Percentiles rank a stretch among this genome's conserved stretches.
Conservation (phyloP, 2,329 filamentous ascomycete species). For the Aspergillus puulaauensis region DNA sequence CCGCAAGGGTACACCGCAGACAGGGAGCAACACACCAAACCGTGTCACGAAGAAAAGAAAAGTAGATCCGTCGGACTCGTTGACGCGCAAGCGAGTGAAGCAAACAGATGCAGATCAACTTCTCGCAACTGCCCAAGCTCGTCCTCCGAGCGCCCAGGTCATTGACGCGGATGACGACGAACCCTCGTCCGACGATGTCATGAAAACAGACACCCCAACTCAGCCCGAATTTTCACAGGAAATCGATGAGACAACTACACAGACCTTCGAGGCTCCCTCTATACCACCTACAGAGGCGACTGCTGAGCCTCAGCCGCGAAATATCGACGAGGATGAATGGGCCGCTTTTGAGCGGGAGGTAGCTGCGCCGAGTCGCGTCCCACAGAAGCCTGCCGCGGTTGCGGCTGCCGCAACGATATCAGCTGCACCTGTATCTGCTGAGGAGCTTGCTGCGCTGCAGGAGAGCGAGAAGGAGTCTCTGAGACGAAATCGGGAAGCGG, state of each 20-base stretch:
- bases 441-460: conserved; percentile 60
- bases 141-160: conserved; percentile 22
- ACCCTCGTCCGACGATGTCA: conserved; percentile 24
- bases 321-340: conserved; percentile 76
- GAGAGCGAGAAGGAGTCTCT: conserved; percentile 46
- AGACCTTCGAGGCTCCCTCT: conserved; percentile 9
- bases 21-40: conserved; percentile 30
- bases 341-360: conserved; percentile 85
- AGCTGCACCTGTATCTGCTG: conserved; percentile 66
- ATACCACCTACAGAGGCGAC: conserved; percentile 7
- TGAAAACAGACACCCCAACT: conserved; percentile 23
- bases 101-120: conserved; percentile 35
- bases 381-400: conserved; percentile 31
- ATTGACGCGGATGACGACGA: conserved; percentile 28
- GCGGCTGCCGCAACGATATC: conserved; percentile 60
- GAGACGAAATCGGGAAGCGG: conserved; percentile 47
- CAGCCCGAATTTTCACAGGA: conserved; percentile 15
- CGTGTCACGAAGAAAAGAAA: conserved; percentile 56
- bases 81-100: conserved; percentile 46
- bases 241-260: conserved; percentile 1
- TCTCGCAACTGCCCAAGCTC: conserved; percentile 27
- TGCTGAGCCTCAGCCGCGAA: conserved; percentile 13
- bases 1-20: conserved; percentile 66
- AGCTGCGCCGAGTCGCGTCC: conserved; percentile 46
- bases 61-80: conserved; percentile 42